A percentile compares a stretch with the other conserved stretches of the same genome.
Evolutionary conservation across 192 early-diverging fungal species (phyloP).

Genomic region (Phycomyces blakesleeanus): DNA sequence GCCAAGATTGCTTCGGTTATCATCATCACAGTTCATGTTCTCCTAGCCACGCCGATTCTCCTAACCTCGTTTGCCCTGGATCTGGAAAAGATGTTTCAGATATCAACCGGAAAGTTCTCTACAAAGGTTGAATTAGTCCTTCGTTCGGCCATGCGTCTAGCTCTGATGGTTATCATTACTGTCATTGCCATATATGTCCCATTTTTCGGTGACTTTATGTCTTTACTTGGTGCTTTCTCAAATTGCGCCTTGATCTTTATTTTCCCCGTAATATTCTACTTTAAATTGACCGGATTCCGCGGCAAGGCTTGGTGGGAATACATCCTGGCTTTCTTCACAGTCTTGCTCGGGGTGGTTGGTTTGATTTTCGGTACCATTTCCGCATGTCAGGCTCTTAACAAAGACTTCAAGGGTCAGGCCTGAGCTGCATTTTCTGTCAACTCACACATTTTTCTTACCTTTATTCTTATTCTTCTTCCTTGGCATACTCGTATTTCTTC

Average conservation of each 20-base stretch:
- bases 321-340: conserved; percentile 6
- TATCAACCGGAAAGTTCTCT: conserved; percentile 31
- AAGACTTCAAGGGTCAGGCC: conserved; percentile 7
- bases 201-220: conserved; percentile 74
- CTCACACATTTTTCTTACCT: no score
- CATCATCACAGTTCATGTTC: conserved; percentile 72
- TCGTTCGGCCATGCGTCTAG: conserved; percentile 48
- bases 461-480: no score
- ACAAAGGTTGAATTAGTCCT: conserved; percentile 45
- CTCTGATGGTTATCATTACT: conserved; percentile 49
- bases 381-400: conserved; percentile 15
- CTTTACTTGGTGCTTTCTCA: conserved; percentile 67
- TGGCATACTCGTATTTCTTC: no score
- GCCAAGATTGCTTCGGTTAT: conserved; percentile 57
- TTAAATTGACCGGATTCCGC: conserved; percentile 59
- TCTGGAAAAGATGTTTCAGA: conserved; percentile 54
- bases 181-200: conserved; percentile 63
- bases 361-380: conserved; percentile 30
- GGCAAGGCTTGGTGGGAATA: conserved; percentile 20
- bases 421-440: no score
- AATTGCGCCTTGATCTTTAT: conserved; percentile 68
- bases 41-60: conserved; percentile 74
- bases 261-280: conserved; percentile 69
- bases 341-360: conserved; percentile 27
- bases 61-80: conserved; percentile 66